These are phyloP conservation scores for Pseudocercospora macadamiae DNA, from an alignment of 2,329 filamentous ascomycete genomes.

Conservation along the genomic window DNA sequence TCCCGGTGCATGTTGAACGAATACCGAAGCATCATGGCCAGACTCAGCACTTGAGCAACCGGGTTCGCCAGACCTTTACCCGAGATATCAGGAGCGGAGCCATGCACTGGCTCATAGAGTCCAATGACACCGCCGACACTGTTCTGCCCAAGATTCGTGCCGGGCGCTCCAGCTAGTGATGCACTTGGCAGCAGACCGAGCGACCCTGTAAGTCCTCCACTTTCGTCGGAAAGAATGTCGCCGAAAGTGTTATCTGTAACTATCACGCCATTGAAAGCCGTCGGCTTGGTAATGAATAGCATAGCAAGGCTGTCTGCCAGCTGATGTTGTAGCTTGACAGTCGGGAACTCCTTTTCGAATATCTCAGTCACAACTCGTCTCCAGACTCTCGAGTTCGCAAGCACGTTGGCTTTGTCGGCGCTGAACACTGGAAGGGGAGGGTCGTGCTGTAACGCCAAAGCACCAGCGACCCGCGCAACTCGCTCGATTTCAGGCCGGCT, in stretches of 20 bases:
- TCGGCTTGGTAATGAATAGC: conserved; percentile 53
- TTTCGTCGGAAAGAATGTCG: conserved; percentile 52
- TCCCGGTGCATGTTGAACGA: conserved; percentile 38
- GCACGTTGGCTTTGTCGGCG: conserved; percentile 58
- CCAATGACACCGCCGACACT: conserved; percentile 47
- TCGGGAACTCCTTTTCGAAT: conserved; percentile 48
- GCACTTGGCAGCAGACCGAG: conserved; percentile 53
- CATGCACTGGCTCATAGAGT: conserved; percentile 40
- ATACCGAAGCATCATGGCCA: conserved; percentile 42
- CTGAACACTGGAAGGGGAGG: conserved; percentile 50
- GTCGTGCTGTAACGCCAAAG: conserved; percentile 45
- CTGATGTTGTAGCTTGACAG: conserved; percentile 50
- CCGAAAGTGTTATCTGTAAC: conserved; percentile 55
- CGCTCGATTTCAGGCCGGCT: conserved; percentile 51
- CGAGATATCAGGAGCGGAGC: conserved; percentile 39
- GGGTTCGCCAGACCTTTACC: conserved; percentile 40
- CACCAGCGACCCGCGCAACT: conserved; percentile 51
- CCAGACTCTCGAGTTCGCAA: conserved; percentile 56
- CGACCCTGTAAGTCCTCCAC: conserved; percentile 51
- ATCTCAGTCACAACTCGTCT: conserved; percentile 47
- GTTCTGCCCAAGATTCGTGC: conserved; percentile 32
- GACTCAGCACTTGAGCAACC: conserved; percentile 36
- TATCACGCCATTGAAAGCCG: conserved; percentile 53
- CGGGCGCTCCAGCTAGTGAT: conserved; percentile 35
- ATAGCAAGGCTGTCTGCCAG: conserved; percentile 54